These are phyloP conservation scores for Verticillium zaregamsianum DNA, from an alignment of 2,329 filamentous ascomycete species.

Conservation along the genomic window DNA sequence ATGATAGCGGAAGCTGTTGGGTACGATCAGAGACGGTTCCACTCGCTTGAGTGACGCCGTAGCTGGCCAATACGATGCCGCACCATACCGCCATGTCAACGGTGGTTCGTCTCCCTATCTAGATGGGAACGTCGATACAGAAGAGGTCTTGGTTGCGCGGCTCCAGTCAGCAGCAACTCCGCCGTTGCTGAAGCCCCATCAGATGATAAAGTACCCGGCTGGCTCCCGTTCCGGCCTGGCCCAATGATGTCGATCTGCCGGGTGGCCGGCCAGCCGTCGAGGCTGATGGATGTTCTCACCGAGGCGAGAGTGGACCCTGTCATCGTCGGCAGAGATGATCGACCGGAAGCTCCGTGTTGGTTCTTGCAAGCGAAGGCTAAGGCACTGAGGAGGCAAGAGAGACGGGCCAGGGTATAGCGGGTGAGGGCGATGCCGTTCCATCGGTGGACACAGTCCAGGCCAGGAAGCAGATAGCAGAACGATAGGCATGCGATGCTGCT, in stretches of 20 bases:
- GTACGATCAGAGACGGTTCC: background rate
- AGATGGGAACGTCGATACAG: too few relatives aligned
- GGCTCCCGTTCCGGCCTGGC: background rate
- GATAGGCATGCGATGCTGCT: background rate
- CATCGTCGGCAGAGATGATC: background rate
- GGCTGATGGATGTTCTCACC: background rate
- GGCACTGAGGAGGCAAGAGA: background rate
- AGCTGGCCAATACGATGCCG: background rate
- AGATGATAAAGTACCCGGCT: background rate
- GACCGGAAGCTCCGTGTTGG: background rate
- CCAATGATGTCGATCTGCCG: background rate
- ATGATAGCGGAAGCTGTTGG: too few relatives aligned
- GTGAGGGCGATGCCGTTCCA: background rate
- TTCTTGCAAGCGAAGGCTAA: background rate
- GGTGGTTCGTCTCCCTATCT: too few relatives aligned
- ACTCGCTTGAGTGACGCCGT: background rate
- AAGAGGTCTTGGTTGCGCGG: too few relatives aligned
- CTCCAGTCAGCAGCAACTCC: too few relatives aligned
- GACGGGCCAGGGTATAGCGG: background rate
- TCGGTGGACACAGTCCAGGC: background rate
- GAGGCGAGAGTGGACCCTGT: background rate
- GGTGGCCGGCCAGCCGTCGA: background rate
- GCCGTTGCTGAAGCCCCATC: background rate
- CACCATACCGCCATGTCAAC: background rate
- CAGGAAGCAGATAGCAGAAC: background rate